Conservation (phyloP, 2,329 filamentous ascomycete species). For the Ceratocystiopsis sp. region DNA sequence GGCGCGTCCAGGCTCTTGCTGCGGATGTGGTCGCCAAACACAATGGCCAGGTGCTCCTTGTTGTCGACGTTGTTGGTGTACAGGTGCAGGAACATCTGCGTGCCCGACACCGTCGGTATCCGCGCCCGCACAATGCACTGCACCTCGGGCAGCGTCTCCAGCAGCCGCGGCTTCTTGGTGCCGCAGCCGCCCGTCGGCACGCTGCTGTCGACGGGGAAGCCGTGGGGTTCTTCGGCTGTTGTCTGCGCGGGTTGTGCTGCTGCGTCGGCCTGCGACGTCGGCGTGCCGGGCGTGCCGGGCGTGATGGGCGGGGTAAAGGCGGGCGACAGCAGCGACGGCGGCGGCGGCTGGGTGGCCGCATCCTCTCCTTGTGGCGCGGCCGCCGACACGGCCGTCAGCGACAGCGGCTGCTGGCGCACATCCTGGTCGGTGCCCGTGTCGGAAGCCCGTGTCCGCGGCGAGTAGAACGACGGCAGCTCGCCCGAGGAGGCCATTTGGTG, state of each 20-base stretch:
- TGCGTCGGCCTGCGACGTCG: conserved; percentile 2
- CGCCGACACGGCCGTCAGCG: neutral
- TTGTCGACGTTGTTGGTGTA: conserved; percentile 87
- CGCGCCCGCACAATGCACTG: conserved; percentile 85
- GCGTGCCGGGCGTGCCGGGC: conserved; percentile 7
- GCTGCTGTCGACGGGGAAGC: conserved; percentile 43
- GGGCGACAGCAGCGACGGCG: conserved; percentile 1
- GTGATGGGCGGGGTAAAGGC: conserved; percentile 10
- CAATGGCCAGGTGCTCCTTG: conserved; percentile 94
- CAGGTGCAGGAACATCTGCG: conserved; percentile 93
- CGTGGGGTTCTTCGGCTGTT: conserved; percentile 31
- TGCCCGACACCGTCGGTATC: conserved; percentile 79
- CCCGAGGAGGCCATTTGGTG: too few relatives aligned
- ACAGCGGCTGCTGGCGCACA: neutral
- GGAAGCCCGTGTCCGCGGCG: neutral
- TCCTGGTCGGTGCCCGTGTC: neutral
- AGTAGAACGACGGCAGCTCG: neutral
- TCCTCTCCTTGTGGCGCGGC: neutral
- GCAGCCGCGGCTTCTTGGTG: conserved; percentile 49
- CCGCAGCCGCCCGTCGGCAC: conserved; percentile 41
- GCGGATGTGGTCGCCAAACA: conserved; percentile 79
- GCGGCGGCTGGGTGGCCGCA: too few relatives aligned
- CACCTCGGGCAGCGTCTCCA: conserved; percentile 66
- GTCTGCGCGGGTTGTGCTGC: too few relatives aligned
- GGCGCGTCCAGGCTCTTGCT: conserved; percentile 53